Percentiles rank a stretch among this genome's conserved stretches.
Conservation (phyloP, 2,329 filamentous ascomycete genomes). For the Trichoderma semiorbis region DNA sequence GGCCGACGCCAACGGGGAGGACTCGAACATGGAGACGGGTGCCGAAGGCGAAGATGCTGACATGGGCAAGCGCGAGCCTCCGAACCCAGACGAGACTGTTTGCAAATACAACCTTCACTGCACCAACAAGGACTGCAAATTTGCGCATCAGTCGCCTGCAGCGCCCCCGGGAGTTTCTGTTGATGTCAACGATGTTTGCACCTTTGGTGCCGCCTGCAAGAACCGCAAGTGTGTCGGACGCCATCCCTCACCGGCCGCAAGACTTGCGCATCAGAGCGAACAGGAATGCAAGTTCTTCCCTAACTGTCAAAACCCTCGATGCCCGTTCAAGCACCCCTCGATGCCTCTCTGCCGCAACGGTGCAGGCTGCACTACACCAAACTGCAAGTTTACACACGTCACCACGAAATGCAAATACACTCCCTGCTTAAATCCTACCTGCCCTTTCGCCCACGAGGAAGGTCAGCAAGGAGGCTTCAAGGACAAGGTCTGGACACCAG, state of each 20-base stretch:
- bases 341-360: conserved; percentile 90
- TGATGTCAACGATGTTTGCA: conserved; percentile 77
- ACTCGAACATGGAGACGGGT: conserved; percentile 33
- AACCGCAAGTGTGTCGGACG: conserved; percentile 90
- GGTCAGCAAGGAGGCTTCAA: conserved; percentile 82
- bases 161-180: conserved; percentile 73
- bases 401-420: conserved; percentile 84
- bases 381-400: conserved; percentile 88
- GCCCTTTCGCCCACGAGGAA: conserved; percentile 84
- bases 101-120: conserved; percentile 91
- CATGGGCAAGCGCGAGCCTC: conserved; percentile 55
- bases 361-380: conserved; percentile 73
- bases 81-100: conserved; percentile 61
- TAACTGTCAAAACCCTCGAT: conserved; percentile 83
- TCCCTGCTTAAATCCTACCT: conserved; percentile 85
- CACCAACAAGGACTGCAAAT: conserved; percentile 85
- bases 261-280: conserved; percentile 72
- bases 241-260: conserved; percentile 86
- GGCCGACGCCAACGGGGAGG: conserved; percentile 35
- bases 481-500: conserved; percentile 88
- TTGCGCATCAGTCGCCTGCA: conserved; percentile 89
- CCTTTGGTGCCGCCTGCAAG: conserved; percentile 87
- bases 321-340: conserved; percentile 82
- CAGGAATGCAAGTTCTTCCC: conserved; percentile 89
- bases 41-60: conserved; percentile 60